These are phyloP conservation scores for Fusarium begoniae DNA, from an alignment of 2,329 filamentous ascomycete genomes.

Conservation along the genomic window DNA sequence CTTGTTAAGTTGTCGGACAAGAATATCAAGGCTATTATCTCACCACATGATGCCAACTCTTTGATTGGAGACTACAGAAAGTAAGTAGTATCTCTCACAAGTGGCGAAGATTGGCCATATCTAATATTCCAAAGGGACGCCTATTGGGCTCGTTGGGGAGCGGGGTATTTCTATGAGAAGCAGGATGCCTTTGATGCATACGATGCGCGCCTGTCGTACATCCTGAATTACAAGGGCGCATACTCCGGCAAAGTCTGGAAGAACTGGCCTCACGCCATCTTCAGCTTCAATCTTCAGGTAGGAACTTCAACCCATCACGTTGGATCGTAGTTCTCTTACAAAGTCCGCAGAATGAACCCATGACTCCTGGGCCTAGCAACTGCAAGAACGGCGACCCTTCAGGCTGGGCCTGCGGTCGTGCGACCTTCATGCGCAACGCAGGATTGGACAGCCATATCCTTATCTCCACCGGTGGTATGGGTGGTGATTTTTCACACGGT, in stretches of 20 bases:
- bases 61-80: background rate
- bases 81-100: background rate
- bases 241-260: background rate
- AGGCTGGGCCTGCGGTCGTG: background rate
- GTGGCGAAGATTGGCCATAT: accelerated
- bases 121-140: background rate
- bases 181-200: background rate
- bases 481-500: background rate
- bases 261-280: background rate
- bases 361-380: background rate
- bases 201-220: background rate
- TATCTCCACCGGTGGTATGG: background rate
- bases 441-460: background rate
- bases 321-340: accelerated
- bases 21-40: background rate
- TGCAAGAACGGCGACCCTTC: background rate
- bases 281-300: background rate
- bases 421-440: background rate
- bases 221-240: background rate
- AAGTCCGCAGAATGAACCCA: background rate
- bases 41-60: background rate
- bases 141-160: background rate
- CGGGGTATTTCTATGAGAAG: background rate
- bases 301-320: accelerated
- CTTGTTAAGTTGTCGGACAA: background rate